A percentile compares a stretch with the other conserved stretches of the same genome.
phyloP scores from a whole-genome alignment of 441 rosid species.

The Populus trichocarpa region DNA sequence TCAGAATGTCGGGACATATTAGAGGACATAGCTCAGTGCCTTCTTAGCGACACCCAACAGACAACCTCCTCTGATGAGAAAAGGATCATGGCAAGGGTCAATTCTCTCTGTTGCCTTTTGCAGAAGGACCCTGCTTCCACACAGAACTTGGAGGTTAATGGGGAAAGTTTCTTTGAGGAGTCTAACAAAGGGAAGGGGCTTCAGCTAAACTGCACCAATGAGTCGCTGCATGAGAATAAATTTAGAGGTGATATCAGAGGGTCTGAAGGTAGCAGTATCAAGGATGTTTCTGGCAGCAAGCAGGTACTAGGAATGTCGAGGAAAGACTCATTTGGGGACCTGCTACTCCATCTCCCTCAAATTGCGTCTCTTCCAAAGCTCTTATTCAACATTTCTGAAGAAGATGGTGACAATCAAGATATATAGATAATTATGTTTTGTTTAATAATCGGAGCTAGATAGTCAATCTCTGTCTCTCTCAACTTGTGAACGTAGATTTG shows the following conservation, averaged over 20 bases:
- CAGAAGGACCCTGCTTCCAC: constrained; percentile 58
- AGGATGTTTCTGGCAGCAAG: constrained; percentile 55
- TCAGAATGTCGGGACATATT: constrained; percentile 51
- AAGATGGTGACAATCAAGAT: constrained; percentile 53
- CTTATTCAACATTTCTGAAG: constrained; percentile 85
- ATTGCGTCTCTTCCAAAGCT: constrained; percentile 88
- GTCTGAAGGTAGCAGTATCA: constrained; percentile 33
- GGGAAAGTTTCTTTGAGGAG: constrained; percentile 35
- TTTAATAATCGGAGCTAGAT: neutral
- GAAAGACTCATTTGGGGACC: constrained; percentile 82
- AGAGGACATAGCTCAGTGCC: constrained; percentile 76
- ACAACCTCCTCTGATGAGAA: constrained; percentile 80
- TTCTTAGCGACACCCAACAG: constrained; percentile 76
- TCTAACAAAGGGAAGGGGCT: constrained; percentile 33
- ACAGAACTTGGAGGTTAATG: constrained; percentile 50
- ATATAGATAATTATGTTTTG: constrained; percentile 30
- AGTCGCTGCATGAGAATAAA: constrained; percentile 31
- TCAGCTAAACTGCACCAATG: constrained; percentile 30
- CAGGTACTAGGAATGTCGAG: constrained; percentile 74
- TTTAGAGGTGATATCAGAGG: constrained; percentile 25
- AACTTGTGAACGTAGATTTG: constrained; percentile 8
- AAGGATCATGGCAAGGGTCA: constrained; percentile 91
- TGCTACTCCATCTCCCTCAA: constrained; percentile 87
- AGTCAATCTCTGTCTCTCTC: constrained; percentile 4
- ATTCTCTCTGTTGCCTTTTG: constrained; percentile 91